Base-by-base conservation (phyloP, 805 yeast genomes). In the Candida wancherniae region DNA sequence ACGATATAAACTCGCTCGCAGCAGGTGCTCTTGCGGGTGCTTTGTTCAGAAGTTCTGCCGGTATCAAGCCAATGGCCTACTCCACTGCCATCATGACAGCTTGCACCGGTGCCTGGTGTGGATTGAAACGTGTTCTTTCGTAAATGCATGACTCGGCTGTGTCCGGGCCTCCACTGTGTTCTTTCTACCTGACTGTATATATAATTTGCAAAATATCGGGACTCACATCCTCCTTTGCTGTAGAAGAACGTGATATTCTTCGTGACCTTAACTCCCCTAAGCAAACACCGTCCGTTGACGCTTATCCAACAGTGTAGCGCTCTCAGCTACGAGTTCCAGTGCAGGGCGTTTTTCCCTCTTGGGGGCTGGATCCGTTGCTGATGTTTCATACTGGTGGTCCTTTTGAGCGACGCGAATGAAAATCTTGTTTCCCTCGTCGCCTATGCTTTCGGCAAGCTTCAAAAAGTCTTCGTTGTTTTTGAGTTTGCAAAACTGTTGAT, bases 1-100 rank as follows among this genome's bases (percentile, higher is more conserved):
- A 90, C 61, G 80, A 80, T 48, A 55, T 63, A 30, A 90, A 90
- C 61, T 83, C 96, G 8, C 57, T 92, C 24, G 83, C 72, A 11
- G 84, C 97, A 1, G 98, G 98, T 51, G 94, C 88, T 14, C 50
- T 90, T 33, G 75, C 96, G 2, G 98, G 98, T 49, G 96, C 95
- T 1, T 47, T 92, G 19, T 92, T 85, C 70, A 83, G 83, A 58
- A 78, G 88, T 43, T 75, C 90, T 28, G 78, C 79, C 39, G 98
- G 98, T 24, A 37, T 80, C 29, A 82, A 74, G 58, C 95, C 94
- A 37, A 83, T 86, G 90, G 87, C 83, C 15, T 79, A 84, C 50
- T 77, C 95, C 17, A 75, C 95, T 15, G 92, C 74, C 25, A 56
- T 88, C 53, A 80, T 79, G 78, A 84, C 95, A n/a, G 75, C 77